Percentiles rank a stretch among this genome's conserved stretches.
These are phyloP conservation scores for Gamsiella multidivaricata DNA, from an alignment of 192 early-diverging fungal genomes.

Conservation along the genomic window DNA sequence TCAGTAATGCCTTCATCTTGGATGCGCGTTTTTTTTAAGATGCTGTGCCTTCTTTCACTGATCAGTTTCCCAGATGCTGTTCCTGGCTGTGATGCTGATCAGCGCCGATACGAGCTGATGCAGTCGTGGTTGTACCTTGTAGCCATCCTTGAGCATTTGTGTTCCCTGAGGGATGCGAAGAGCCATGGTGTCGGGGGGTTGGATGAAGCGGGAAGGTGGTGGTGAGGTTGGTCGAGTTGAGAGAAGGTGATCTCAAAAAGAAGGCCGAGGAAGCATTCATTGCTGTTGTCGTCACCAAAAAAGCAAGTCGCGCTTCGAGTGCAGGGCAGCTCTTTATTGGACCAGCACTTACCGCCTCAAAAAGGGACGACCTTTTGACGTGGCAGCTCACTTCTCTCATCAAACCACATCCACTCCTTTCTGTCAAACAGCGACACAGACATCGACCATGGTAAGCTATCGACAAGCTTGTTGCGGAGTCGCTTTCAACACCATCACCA, in stretches of 20 bases:
- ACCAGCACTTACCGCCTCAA: too few species aligned
- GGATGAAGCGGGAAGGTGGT: slow-evolving; percentile 3
- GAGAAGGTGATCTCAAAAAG: slow-evolving; percentile 10
- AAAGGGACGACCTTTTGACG: slow-evolving; percentile 2
- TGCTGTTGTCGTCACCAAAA: not conserved
- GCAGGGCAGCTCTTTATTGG: too few species aligned
- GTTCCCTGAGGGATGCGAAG: slow-evolving; percentile 54
- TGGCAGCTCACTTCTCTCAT: slow-evolving; percentile 3
- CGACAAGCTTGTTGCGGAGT: not conserved
- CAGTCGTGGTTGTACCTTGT: slow-evolving; percentile 30
- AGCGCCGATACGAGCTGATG: not conserved
- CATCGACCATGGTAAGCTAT: slow-evolving; percentile 14
- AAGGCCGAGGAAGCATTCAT: slow-evolving; percentile 26
- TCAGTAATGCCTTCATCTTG: slow-evolving; percentile 15
- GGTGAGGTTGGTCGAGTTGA: slow-evolving; percentile 1
- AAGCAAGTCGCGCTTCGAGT: too few species aligned
- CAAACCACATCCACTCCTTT: not conserved
- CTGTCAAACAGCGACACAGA: not conserved
- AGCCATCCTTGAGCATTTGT: slow-evolving; percentile 55
- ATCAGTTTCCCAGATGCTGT: too few species aligned
- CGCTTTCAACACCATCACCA: too few species aligned
- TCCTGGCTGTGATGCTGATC: not conserved
- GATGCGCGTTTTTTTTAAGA: not conserved
- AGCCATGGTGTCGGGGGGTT: slow-evolving; percentile 23
- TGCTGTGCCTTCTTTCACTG: not conserved